Evolutionary conservation across 768 basidiomycete species (phyloP), one percentile per base, ranked within the genome.

Genomic region (Leccinum obscurum): DNA sequence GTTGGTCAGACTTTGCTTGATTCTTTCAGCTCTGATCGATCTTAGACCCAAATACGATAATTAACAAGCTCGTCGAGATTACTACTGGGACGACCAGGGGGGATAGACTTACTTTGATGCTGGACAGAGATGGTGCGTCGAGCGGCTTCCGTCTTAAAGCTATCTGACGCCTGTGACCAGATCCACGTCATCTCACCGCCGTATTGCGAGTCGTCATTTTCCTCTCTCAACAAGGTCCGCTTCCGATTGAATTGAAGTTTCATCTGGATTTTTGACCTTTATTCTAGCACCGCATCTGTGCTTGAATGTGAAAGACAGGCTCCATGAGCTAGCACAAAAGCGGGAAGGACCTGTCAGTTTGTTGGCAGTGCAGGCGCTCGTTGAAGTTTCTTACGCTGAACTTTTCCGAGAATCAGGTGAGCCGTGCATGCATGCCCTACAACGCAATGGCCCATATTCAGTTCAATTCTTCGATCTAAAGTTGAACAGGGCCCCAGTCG

Each of bases 351-450:
- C 60, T 15, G 61, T 62, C 14, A 64, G 67, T 41, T 17, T 66
- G 37, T 52, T 66, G 34, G 68, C 67, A 32, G 68, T 68, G 10
- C 64, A 69, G 22, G 67, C 59, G 14, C 59, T 69, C 1, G 61
- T 69, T 20, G 62, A 60, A 17, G 26, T 69, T 24, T 62, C 63
- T 13, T 49, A 55, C 9, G 50, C 58, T 8, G 59, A 61, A 58
- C 41, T 59, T 11, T 14, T 41, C 6, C 62, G 55, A 20, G 58
- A 61, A 44, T 55, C 61, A 60, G 58, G 68, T 62, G 53, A 57
- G 57, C 11, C 46, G 22, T 22, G 1, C 39, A n/a, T 39, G 6
- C 9, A 14, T 39, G 2, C 6, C 41, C 17, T 41, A n/a, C 41
- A 41, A 10, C n/a, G 15, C 22, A 17, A 50, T 9, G 13, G 17